Evolutionary conservation across 129 eudicot species (phyloP), one percentile per base, ranked within the genome.

Genomic region (Pulicaria dysenterica): DNA sequence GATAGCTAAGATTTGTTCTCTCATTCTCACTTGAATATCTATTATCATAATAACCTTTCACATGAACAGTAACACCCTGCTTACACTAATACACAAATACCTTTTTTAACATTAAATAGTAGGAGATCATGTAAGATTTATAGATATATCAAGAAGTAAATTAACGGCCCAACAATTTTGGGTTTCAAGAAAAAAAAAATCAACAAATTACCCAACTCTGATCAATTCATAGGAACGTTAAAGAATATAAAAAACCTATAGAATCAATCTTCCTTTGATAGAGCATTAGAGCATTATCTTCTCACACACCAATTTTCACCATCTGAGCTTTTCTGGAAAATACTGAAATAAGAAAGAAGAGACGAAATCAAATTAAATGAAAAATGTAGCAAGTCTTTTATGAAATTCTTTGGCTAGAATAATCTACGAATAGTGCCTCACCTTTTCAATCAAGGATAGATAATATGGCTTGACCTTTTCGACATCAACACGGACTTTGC

Each of bases 381-480:
- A 15, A n/a, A 19, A 7, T 12, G 34, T 3, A 31, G 0, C 2
- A 73, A 55, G 12, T 43, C 8, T 11, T 6, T 10, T 24, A 55
- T 2, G 24, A 60, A 46, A 13, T 15, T 10, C 8, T 44, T 46
- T 49, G 4, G 7, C 0, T 24, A 42, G 4, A 43, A 53, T 46
- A 19, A 69, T 34, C 8, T 8, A 76, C 24, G n/a, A 72, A 24
- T 12, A 44, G 3, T 11, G 54, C 2, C 73, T 60, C 65, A 92
- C 98, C 96, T 90, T 94, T 64, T 88, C 69, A 42, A 94, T 88
- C 63, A 90, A 89, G 31, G 99, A 94, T 4, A 84, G 71, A 38
- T 90, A 94, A 70, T 94, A 94, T 4, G 99, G 96, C 81, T 94
- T 90, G 45, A 94, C 97, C 71, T 87, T 79, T 72, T 90, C 96